Percentiles rank a stretch among this genome's conserved stretches.
Evolutionary conservation across 192 early-diverging fungal species (phyloP).

Genomic region (Coemansia sp.): DNA sequence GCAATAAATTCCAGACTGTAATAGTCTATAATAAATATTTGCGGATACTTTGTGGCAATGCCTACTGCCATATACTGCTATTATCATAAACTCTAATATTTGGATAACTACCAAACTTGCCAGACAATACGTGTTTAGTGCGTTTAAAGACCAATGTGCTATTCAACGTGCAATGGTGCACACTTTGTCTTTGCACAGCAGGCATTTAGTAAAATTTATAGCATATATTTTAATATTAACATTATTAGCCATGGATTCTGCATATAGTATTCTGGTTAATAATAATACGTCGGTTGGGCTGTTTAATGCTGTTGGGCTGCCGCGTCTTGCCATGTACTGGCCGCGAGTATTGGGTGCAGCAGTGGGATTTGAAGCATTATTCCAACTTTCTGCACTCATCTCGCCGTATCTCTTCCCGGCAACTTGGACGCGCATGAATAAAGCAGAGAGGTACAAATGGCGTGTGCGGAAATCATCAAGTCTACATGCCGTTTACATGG

Average conservation of each 20-base stretch:
- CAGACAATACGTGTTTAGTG: no score
- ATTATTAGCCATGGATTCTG: conserved; percentile 26
- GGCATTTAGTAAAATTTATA: neutral
- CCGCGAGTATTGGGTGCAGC: conserved; percentile 55
- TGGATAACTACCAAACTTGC: no score
- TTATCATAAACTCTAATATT: no score
- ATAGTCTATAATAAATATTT: no score
- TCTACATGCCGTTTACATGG: conserved; percentile 66
- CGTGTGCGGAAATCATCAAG: conserved; percentile 76
- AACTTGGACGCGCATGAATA: conserved; percentile 61
- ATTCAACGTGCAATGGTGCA: no score
- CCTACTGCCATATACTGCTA: no score
- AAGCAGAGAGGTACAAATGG: conserved; percentile 62
- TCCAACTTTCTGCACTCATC: conserved; percentile 54
- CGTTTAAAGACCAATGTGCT: no score
- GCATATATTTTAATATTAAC: neutral
- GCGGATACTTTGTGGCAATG: no score
- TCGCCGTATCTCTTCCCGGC: conserved; percentile 61
- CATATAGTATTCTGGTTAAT: conserved; percentile 27
- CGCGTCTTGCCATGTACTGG: conserved; percentile 63
- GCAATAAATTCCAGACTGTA: no score
- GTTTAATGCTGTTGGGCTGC: conserved; percentile 59
- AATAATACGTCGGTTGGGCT: conserved; percentile 27
- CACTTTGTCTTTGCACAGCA: no score
- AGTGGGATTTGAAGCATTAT: conserved; percentile 56